Conservation (phyloP, 345 rosid species). For the Eucalyptus urophylla region DNA sequence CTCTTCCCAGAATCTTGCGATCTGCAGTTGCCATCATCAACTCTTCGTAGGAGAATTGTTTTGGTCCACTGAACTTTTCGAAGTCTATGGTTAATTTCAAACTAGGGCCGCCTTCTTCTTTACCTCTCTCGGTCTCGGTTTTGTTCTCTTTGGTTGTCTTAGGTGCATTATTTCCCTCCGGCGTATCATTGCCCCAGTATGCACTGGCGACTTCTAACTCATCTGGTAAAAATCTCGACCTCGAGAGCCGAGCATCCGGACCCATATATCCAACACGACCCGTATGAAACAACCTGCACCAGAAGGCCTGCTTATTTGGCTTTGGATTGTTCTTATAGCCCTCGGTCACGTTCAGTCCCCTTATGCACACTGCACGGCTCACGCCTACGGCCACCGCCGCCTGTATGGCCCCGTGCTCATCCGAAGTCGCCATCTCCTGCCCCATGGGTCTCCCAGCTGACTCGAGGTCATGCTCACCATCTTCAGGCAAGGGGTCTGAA, state of each 20-base stretch:
- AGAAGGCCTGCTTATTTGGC: slow-evolving; percentile 64
- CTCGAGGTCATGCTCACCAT: slow-evolving; percentile 58
- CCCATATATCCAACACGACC: slow-evolving; percentile 66
- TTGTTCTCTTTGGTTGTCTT: background rate
- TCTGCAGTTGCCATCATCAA: background rate
- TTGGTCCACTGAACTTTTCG: background rate
- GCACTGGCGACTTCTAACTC: background rate
- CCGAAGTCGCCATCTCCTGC: slow-evolving; percentile 60
- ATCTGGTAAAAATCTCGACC: background rate
- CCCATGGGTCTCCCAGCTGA: slow-evolving; percentile 78
- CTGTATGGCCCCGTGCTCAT: slow-evolving; percentile 28
- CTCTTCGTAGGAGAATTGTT: background rate
- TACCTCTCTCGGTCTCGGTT: background rate
- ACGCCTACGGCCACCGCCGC: slow-evolving; percentile 1
- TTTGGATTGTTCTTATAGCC: slow-evolving; percentile 91
- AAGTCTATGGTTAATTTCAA: background rate
- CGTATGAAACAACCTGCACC: slow-evolving; percentile 86
- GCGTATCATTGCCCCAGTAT: background rate
- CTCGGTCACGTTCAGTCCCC: slow-evolving; percentile 76
- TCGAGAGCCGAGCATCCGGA: slow-evolving; percentile 15
- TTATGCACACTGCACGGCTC: slow-evolving; percentile 67
- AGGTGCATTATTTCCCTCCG: background rate
- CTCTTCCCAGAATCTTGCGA: background rate
- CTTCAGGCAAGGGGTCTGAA: slow-evolving; percentile 70
- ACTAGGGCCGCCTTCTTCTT: background rate